These are phyloP conservation scores for Arctostaphylos glauca DNA, from an alignment of 148 eudicot genomes.

Conservation along the genomic window DNA sequence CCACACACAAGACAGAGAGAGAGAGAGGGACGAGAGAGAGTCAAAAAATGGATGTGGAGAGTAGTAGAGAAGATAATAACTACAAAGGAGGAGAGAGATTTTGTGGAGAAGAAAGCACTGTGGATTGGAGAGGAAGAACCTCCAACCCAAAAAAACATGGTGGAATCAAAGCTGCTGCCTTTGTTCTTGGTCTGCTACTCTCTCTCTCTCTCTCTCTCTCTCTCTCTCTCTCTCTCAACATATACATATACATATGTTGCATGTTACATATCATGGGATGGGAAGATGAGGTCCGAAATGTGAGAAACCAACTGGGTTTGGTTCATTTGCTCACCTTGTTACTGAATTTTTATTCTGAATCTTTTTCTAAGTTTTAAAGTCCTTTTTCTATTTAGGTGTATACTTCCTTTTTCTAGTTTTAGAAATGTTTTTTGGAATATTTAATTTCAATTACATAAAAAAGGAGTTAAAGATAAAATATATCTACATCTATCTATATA, in stretches of 20 bases:
- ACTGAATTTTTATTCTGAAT: neutral
- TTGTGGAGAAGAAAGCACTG: conserved; percentile 28
- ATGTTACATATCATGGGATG: neutral
- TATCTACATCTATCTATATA: too few species aligned
- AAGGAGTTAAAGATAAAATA: too few species aligned
- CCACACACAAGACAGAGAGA: neutral
- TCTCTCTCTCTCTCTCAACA: neutral
- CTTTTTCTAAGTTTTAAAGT: neutral
- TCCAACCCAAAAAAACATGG: conserved; percentile 67
- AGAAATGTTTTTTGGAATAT: too few species aligned
- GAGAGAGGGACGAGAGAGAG: conserved; percentile 12
- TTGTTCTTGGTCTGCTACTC: conserved; percentile 62
- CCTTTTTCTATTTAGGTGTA: neutral
- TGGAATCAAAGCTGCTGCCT: conserved; percentile 83
- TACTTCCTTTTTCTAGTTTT: too few species aligned
- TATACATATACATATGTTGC: neutral
- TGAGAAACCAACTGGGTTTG: neutral
- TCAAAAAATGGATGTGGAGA: conserved; percentile 35
- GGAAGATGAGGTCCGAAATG: neutral
- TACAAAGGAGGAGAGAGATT: conserved; percentile 23
- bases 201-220: conserved; percentile 2
- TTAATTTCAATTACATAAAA: too few species aligned
- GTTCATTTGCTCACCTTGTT: neutral
- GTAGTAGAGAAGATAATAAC: conserved; percentile 4
- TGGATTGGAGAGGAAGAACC: conserved; percentile 91